Evolutionary conservation across 2,329 filamentous ascomycete genomes (phyloP).

Genomic region (Aspergillus viridinutans): DNA sequence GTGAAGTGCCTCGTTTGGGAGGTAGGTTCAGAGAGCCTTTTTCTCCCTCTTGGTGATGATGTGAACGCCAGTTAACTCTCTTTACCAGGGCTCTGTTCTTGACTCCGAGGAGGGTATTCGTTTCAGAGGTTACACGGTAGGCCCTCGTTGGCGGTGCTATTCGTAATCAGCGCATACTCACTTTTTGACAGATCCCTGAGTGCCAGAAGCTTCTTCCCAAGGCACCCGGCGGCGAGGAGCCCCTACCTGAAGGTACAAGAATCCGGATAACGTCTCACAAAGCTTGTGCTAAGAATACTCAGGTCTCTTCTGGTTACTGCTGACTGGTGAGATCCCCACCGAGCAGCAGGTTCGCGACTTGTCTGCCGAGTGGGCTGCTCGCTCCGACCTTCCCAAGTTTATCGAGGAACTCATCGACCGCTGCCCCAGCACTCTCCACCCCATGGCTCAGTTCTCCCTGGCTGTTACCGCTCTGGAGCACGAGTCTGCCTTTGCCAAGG

Average conservation of each 20-base stretch:
- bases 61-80: constrained; percentile 9
- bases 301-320: constrained; percentile 98
- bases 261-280: background rate
- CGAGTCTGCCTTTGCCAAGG: constrained; percentile 95
- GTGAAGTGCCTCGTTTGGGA: constrained; percentile 99
- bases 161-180: constrained; percentile 15
- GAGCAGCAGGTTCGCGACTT: constrained; percentile 98
- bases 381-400: constrained; percentile 95
- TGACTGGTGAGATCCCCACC: constrained; percentile 94
- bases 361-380: constrained; percentile 97
- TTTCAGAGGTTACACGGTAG: constrained; percentile 91
- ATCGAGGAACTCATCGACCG: constrained; percentile 99
- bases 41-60: background rate
- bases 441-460: constrained; percentile 99
- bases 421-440: constrained; percentile 97
- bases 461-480: constrained; percentile 98
- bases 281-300: constrained; percentile 12
- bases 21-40: constrained; percentile 37
- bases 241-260: constrained; percentile 76
- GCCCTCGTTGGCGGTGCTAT: constrained; percentile 17
- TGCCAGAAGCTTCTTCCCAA: constrained; percentile 97
- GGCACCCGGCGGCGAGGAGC: constrained; percentile 93
- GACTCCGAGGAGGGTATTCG: constrained; percentile 99
- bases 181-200: constrained; percentile 69
- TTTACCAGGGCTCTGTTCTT: constrained; percentile 72